These are phyloP conservation scores for Paralagenidium karlingii DNA, from an alignment of 352 stramenopile species.

Conservation along the genomic window DNA sequence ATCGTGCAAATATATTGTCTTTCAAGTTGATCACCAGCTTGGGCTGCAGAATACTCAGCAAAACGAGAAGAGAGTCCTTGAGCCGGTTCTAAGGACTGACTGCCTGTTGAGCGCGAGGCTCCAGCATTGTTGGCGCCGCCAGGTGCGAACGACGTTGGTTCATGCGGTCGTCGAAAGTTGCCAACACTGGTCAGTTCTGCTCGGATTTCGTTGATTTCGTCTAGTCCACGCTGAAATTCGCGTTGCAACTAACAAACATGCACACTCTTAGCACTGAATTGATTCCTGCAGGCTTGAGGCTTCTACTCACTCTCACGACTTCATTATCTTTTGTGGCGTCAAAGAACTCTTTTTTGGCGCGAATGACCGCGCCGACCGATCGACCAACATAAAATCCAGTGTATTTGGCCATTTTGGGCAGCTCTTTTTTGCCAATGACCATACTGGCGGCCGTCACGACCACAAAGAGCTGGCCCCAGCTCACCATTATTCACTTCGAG, in stretches of 20 bases:
- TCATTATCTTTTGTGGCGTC: conserved; percentile 70
- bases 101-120: too few relatives aligned
- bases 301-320: conserved; percentile 41
- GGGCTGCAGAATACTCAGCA: too few relatives aligned
- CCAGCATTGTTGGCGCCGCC: conserved; percentile 2
- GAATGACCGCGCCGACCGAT: conserved; percentile 49
- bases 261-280: not conserved
- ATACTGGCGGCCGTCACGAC: conserved; percentile 52
- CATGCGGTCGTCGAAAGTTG: conserved; percentile 37
- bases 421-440: conserved; percentile 50
- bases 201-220: conserved; percentile 72
- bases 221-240: conserved; percentile 63
- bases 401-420: conserved; percentile 53
- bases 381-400: conserved; percentile 44
- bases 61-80: too few relatives aligned
- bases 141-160: too few relatives aligned
- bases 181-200: conserved; percentile 58
- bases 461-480: conserved; percentile 50
- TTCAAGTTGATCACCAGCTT: too few relatives aligned
- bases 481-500: conserved; percentile 24
- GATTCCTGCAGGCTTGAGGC: too few relatives aligned
- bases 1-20: too few relatives aligned
- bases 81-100: too few relatives aligned
- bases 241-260: conserved; percentile 29
- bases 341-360: conserved; percentile 76